A percentile compares a stretch with the other conserved stretches of the same genome.
These are phyloP conservation scores for Ambrosiella xylebori DNA, from an alignment of 2,329 filamentous ascomycete species.

Conservation along the genomic window DNA sequence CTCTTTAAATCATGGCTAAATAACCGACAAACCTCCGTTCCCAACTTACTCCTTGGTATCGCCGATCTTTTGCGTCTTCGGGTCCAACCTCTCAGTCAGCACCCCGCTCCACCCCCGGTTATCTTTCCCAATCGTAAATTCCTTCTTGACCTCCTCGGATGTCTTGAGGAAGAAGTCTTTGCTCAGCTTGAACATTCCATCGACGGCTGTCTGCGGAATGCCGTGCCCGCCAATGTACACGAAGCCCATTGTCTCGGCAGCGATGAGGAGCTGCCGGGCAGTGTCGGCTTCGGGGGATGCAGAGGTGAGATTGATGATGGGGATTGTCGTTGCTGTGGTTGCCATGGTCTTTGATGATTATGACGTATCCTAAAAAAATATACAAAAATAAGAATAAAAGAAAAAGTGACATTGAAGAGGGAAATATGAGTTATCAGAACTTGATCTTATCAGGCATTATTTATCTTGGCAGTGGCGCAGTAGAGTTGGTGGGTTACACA, in stretches of 20 bases:
- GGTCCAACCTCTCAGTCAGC: slow-evolving; percentile 77
- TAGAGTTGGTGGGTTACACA: no score
- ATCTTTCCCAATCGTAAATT: slow-evolving; percentile 57
- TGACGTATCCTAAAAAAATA: background rate
- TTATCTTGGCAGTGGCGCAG: no score
- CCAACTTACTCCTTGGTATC: slow-evolving; percentile 68
- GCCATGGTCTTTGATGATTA: background rate
- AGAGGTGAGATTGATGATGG: slow-evolving; percentile 65
- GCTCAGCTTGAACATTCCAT: background rate
- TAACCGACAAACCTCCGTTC: background rate
- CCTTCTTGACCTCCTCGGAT: slow-evolving; percentile 50
- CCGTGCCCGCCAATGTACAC: slow-evolving; percentile 46
- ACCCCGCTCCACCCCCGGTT: slow-evolving; percentile 83
- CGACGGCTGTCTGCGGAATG: background rate
- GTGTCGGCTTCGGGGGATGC: slow-evolving; percentile 34
- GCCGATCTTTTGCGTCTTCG: slow-evolving; percentile 59
- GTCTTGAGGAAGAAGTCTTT: slow-evolving; percentile 35
- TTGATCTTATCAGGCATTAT: no score
- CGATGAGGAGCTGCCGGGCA: slow-evolving; percentile 57
- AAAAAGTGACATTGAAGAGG: no score
- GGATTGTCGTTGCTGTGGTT: slow-evolving; percentile 35
- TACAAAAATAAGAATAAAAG: no score
- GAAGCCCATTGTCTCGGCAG: slow-evolving; percentile 71
- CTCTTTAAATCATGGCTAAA: background rate
- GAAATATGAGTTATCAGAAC: no score